A percentile compares a stretch with the other conserved stretches of the same genome.
Conservation (phyloP, 805 yeast species). For the Zygoascus biomembranicola region DNA sequence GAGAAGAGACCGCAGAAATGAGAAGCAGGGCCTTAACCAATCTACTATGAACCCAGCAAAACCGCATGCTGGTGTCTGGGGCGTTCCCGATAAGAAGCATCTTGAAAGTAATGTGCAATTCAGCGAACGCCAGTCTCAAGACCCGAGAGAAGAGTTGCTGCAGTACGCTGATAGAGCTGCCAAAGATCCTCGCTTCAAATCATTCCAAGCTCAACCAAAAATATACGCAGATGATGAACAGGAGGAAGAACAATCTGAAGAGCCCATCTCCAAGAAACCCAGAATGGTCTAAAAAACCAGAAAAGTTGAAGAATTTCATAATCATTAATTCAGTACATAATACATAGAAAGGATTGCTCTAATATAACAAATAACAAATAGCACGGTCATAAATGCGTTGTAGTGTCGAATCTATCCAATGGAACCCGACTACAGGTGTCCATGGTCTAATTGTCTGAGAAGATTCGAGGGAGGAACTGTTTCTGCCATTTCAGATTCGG, state of each 20-base stretch:
- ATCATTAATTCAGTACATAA: conserved; percentile 1
- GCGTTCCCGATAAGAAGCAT: conserved; percentile 17
- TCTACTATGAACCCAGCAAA: conserved; percentile 15
- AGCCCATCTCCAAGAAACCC: not conserved
- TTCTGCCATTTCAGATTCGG: conserved; percentile 52
- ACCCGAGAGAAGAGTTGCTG: conserved; percentile 28
- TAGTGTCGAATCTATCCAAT: too few relatives aligned
- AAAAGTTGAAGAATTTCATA: not conserved
- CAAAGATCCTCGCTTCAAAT: conserved; percentile 17
- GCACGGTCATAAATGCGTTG: too few relatives aligned
- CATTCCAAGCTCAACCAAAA: not conserved
- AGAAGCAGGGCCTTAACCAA: conserved; percentile 5
- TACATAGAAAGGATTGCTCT: conserved; percentile 3
- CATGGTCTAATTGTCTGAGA: conserved; percentile 34
- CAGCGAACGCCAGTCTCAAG: conserved; percentile 18
- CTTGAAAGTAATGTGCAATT: conserved; percentile 13
- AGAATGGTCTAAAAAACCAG: not conserved
- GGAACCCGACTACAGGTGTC: not conserved
- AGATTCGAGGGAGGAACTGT: conserved; percentile 55
- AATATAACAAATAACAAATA: conserved; percentile 2
- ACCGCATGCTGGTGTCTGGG: conserved; percentile 20
- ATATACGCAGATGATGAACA: conserved; percentile 1
- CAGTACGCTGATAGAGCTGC: conserved; percentile 25
- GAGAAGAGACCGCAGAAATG: conserved; percentile 3
- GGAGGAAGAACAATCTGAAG: conserved; percentile 2